phyloP scores from a whole-genome alignment of 2,329 filamentous ascomycete genomes.

The Calonectria montana region DNA sequence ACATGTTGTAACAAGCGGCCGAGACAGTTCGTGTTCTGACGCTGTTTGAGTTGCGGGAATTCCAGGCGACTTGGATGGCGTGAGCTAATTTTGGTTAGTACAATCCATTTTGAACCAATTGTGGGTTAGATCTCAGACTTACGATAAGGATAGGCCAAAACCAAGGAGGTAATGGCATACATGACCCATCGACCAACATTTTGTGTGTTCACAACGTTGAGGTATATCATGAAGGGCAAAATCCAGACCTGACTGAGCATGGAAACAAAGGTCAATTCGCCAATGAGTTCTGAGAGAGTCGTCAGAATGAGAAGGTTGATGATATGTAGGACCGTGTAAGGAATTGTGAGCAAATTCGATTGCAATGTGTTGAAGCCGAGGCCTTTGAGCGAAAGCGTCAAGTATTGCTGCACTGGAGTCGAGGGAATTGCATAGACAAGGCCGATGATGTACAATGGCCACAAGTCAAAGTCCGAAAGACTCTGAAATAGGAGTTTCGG shows the following conservation, averaged over 20 bases:
- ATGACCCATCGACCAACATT: slow-evolving; percentile 18
- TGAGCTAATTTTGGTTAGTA: slow-evolving; percentile 9
- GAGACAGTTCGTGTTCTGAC: slow-evolving; percentile 70
- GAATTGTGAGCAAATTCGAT: slow-evolving; percentile 73
- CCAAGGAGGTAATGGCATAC: slow-evolving; percentile 18
- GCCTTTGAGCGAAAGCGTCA: slow-evolving; percentile 68
- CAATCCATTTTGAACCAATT: neutral
- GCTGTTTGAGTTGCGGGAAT: slow-evolving; percentile 66
- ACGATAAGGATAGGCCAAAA: slow-evolving; percentile 21
- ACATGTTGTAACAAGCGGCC: slow-evolving; percentile 66
- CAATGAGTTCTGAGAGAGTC: slow-evolving; percentile 50
- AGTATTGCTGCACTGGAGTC: slow-evolving; percentile 61
- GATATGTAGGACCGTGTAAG: slow-evolving; percentile 58
- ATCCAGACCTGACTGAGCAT: slow-evolving; percentile 25
- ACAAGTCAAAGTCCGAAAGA: slow-evolving; percentile 61
- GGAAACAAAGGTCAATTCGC: slow-evolving; percentile 44
- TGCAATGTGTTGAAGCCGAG: slow-evolving; percentile 71
- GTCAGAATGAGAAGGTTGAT: slow-evolving; percentile 46
- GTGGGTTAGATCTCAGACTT: neutral
- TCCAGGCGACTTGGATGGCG: slow-evolving; percentile 22
- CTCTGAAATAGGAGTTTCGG: slow-evolving; percentile 61
- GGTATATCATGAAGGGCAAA: slow-evolving; percentile 26
- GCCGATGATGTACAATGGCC: slow-evolving; percentile 61
- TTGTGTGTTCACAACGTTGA: slow-evolving; percentile 16
- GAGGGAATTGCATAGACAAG: slow-evolving; percentile 59